Base-by-base conservation (phyloP, 257 asterid genomes). In the Striga asiatica region DNA sequence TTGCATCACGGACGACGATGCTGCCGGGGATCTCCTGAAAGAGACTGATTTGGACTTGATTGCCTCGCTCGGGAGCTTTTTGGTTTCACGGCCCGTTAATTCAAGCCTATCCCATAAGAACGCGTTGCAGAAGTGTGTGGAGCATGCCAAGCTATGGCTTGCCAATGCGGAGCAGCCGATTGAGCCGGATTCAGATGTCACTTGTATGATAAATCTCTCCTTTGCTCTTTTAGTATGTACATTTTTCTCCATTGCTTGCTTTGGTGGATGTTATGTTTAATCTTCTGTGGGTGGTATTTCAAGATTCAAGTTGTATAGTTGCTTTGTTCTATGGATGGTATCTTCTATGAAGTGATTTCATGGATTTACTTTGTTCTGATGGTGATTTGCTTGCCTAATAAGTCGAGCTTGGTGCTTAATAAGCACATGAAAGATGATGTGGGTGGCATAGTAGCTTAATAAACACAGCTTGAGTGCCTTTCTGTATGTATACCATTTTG, bases 1-100 rank as follows among this genome's bases (percentile, higher is more conserved):
- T 64, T 84, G 79, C 58, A 94, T 91, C 23, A 85, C 96, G 3
- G 97, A 87, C 50, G 98, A 87, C 45, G 98, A 87, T 47, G 70
- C 81, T 38, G 79, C 79, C 0, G 77, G 82, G 51, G 97, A 74
- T 56, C 82, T 83, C 41, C 65, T 89, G 61, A 83, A 78, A 22
- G 98, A 92, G 70, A 56, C 55, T 63, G 98, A 92, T 61, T 79
- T 92, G 81, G 97, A 92, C 62, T 68, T 92, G 78, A 82, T 92
- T 67, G 76, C 97, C 5, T 61, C 58, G 79, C 84, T 88, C 0
- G 91, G 93, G 10, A 77, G 84, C 2, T 62, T 73, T 63, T 57
- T 92, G 75, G 68, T 79, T 64, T 92, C 97, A 0, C 77, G 97
- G 61, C 88, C 95, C 0, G 84, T 69, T 23, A 66, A 81, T 60